A percentile compares a stretch with the other conserved stretches of the same genome.
These are phyloP conservation scores for Pichia sp. DNA, from an alignment of 1,139 yeast species.

Conservation along the genomic window DNA sequence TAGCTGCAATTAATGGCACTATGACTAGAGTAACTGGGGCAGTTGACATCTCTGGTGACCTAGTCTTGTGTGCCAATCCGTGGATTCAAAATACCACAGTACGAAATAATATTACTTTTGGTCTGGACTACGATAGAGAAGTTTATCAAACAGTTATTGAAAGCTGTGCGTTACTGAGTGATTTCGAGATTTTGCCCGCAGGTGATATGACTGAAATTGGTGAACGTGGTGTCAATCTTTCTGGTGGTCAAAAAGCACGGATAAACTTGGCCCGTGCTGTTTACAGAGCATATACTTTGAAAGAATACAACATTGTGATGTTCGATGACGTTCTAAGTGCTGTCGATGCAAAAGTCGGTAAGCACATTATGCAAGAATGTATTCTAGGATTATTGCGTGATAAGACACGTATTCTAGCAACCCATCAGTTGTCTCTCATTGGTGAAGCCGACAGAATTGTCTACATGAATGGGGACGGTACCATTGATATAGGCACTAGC, in stretches of 20 bases:
- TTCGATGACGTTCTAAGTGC: slow-evolving; percentile 88
- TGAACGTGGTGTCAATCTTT: slow-evolving; percentile 84
- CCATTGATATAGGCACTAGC: slow-evolving; percentile 56
- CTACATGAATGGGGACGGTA: slow-evolving; percentile 65
- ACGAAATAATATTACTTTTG: slow-evolving; percentile 70
- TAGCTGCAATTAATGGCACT: slow-evolving; percentile 57
- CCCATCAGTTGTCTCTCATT: slow-evolving; percentile 77
- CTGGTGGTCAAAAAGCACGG: slow-evolving; percentile 94
- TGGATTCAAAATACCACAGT: slow-evolving; percentile 88
- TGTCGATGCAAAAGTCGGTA: slow-evolving; percentile 88
- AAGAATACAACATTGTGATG: slow-evolving; percentile 58
- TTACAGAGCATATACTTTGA: slow-evolving; percentile 40
- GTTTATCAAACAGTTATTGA: slow-evolving; percentile 53
- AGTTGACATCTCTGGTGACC: slow-evolving; percentile 43
- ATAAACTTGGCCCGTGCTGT: slow-evolving; percentile 82
- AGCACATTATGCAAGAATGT: slow-evolving; percentile 70
- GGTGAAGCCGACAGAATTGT: slow-evolving; percentile 67
- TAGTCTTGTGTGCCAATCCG: slow-evolving; percentile 49
- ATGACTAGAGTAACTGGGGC: slow-evolving; percentile 51
- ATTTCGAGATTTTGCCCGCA: slow-evolving; percentile 67
- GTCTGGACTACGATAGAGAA: slow-evolving; percentile 49
- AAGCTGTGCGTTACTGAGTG: slow-evolving; percentile 76
- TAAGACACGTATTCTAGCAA: slow-evolving; percentile 74
- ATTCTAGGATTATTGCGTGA: slow-evolving; percentile 51
- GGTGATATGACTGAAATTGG: slow-evolving; percentile 89